These are phyloP conservation scores for Trichoderma cornu-damae DNA, from an alignment of 2,329 filamentous ascomycete genomes.

Conservation along the genomic window DNA sequence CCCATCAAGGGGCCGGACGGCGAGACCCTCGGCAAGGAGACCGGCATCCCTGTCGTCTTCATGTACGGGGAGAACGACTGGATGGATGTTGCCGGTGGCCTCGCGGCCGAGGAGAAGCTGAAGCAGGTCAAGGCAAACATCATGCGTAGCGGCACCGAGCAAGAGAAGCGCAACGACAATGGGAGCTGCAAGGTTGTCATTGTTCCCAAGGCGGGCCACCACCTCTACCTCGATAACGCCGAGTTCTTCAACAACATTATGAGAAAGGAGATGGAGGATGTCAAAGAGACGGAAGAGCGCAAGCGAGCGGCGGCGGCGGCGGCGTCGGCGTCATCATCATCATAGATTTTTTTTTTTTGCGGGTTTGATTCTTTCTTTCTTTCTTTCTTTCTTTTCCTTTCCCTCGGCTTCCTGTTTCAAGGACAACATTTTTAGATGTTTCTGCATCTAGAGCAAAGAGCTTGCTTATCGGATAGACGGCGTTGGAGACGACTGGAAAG, in stretches of 20 bases:
- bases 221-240: slow-evolving; percentile 56
- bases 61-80: slow-evolving; percentile 98
- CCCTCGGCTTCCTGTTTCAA: too few relatives aligned
- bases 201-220: slow-evolving; percentile 57
- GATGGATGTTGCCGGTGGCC: slow-evolving; percentile 92
- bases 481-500: slow-evolving; percentile 4
- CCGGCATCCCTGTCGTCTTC: slow-evolving; percentile 76
- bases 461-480: background rate
- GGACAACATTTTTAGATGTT: slow-evolving; percentile 4
- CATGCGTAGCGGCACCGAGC: slow-evolving; percentile 56
- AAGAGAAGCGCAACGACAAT: slow-evolving; percentile 67
- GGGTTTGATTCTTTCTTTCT: background rate
- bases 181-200: slow-evolving; percentile 79
- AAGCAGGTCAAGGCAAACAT: slow-evolving; percentile 59
- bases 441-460: background rate
- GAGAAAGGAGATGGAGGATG: slow-evolving; percentile 50
- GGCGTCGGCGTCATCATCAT: too few relatives aligned
- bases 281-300: slow-evolving; percentile 32
- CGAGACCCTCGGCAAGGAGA: slow-evolving; percentile 40
- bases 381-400: too few relatives aligned
- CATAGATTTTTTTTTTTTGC: background rate
- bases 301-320: slow-evolving; percentile 13
- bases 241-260: slow-evolving; percentile 53
- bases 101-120: slow-evolving; percentile 73
- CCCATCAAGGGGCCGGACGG: slow-evolving; percentile 33